A percentile compares a stretch with the other conserved stretches of the same genome.
These are phyloP conservation scores for Talaromyces thailandensis DNA, from an alignment of 495 filamentous ascomycete species.

Conservation along the genomic window DNA sequence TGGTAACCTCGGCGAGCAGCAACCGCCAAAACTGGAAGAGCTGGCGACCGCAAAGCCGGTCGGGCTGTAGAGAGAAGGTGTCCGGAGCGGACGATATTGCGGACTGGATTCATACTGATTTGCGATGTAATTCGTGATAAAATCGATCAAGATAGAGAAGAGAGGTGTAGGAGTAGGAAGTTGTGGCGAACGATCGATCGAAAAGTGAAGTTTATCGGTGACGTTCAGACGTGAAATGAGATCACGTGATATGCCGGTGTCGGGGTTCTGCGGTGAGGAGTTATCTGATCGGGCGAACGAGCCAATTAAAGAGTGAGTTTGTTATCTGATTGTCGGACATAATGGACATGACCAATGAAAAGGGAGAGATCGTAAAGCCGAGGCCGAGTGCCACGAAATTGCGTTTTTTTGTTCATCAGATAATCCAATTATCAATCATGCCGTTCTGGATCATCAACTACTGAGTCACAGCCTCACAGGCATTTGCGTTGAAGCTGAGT, in stretches of 20 bases:
- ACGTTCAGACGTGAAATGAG: not conserved
- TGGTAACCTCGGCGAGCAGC: conserved; percentile 39
- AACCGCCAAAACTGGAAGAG: not conserved
- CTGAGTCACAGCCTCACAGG: too few species aligned
- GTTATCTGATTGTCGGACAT: not conserved
- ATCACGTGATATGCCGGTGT: not conserved
- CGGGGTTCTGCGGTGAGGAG: not conserved
- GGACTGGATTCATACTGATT: conserved; percentile 6
- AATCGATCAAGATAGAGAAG: too few species aligned
- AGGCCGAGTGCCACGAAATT: not conserved
- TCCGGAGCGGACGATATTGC: conserved; percentile 1
- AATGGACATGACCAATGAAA: not conserved
- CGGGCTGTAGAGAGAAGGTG: conserved; percentile 2
- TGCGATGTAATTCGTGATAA: not conserved
- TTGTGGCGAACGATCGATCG: not conserved
- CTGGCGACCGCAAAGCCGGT: conserved; percentile 4
- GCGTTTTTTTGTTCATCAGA: not conserved
- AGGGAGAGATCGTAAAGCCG: not conserved
- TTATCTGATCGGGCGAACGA: not conserved
- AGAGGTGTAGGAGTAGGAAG: not conserved
- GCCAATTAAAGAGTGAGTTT: not conserved
- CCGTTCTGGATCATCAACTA: not conserved
- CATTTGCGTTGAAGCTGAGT: too few species aligned
- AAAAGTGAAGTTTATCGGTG: not conserved
- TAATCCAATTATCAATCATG: not conserved